These are phyloP conservation scores for Trypanosoma cruzi DNA, from an alignment of 208 protist species.

Conservation along the genomic window DNA sequence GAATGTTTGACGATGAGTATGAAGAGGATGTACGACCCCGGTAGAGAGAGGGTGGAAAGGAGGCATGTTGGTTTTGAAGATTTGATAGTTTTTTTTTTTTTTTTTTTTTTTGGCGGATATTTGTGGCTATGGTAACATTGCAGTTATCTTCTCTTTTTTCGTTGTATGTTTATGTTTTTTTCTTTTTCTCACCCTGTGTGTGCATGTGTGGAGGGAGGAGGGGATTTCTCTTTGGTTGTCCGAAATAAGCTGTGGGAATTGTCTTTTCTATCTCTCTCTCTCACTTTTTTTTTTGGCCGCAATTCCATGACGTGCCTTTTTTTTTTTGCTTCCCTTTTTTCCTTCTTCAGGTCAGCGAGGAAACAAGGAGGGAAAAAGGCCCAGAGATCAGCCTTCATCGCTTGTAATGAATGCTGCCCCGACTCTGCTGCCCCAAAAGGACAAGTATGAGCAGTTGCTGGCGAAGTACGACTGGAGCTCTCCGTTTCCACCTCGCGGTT, in stretches of 20 bases:
- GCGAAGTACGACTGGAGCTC: conserved; percentile 78
- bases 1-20: conserved; percentile 85
- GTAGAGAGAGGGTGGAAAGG: conserved; percentile 18
- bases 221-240: neutral
- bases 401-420: conserved; percentile 18
- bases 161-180: neutral
- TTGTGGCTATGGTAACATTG: neutral
- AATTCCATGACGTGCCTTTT: neutral
- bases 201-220: neutral
- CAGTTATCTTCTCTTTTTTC: neutral
- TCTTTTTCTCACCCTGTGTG: neutral
- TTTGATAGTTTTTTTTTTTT: neutral
- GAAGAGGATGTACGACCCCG: conserved; percentile 76
- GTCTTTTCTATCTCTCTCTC: no score
- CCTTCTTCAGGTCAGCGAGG: no score
- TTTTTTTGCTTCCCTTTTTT: neutral
- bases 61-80: neutral
- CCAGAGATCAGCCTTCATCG: neutral
- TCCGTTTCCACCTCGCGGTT: conserved; percentile 65
- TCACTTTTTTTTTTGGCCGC: neutral
- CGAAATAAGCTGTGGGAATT: neutral
- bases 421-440: conserved; percentile 20
- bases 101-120: neutral
- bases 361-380: neutral
- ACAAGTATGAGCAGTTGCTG: conserved; percentile 82